Evolutionary conservation across 2,329 filamentous ascomycete species (phyloP).

Genomic region (Fusarium sp.): DNA sequence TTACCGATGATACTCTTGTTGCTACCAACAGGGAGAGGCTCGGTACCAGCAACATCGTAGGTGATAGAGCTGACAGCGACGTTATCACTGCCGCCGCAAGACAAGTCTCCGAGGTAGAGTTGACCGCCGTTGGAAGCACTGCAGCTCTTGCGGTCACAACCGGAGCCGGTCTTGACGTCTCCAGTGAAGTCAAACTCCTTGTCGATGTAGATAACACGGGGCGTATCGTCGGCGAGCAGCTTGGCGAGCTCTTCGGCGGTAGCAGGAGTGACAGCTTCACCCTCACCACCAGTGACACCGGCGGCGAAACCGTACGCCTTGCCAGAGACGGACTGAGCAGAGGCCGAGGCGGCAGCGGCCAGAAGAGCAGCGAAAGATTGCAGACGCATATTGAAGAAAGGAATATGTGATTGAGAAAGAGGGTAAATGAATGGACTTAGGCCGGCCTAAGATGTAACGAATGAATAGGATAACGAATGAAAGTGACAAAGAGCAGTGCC

Average conservation of each 20-base stretch:
- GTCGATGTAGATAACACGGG: slow-evolving; percentile 45
- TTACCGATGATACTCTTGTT: slow-evolving; percentile 50
- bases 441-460: too few relatives aligned
- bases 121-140: slow-evolving; percentile 48
- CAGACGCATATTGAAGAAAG: too few relatives aligned
- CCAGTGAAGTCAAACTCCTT: slow-evolving; percentile 50
- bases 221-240: slow-evolving; percentile 47
- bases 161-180: slow-evolving; percentile 39
- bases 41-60: slow-evolving; percentile 47
- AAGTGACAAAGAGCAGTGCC: too few relatives aligned
- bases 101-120: slow-evolving; percentile 48
- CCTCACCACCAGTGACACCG: slow-evolving; percentile 64
- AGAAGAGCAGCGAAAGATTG: too few relatives aligned
- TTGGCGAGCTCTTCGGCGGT: slow-evolving; percentile 60
- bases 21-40: slow-evolving; percentile 45
- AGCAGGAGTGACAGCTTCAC: slow-evolving; percentile 58
- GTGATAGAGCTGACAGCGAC: slow-evolving; percentile 45
- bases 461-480: too few relatives aligned
- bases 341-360: slow-evolving; percentile 23
- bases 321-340: slow-evolving; percentile 49
- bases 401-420: too few relatives aligned
- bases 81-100: slow-evolving; percentile 46
- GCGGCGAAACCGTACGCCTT: slow-evolving; percentile 51
- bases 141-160: slow-evolving; percentile 50
- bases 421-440: too few relatives aligned